Percentiles rank a stretch among this genome's conserved stretches.
Conservation (phyloP, 352 stramenopile species). For the Pythium insidiosum region DNA sequence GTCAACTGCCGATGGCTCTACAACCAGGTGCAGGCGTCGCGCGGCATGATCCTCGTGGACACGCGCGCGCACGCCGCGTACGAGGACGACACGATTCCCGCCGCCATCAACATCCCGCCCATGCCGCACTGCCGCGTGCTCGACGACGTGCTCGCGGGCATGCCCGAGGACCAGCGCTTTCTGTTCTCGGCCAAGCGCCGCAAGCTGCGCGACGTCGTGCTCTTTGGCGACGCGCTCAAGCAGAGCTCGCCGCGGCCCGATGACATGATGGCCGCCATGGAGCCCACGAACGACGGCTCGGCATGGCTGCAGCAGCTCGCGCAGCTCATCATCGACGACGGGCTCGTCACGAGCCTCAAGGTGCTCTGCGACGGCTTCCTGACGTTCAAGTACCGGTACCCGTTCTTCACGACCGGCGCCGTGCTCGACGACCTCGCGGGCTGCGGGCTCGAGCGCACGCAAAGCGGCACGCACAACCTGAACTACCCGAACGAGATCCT, state of each 20-base stretch:
- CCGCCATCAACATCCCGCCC: slow-evolving; percentile 63
- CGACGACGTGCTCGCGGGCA: slow-evolving; percentile 37
- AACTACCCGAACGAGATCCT: slow-evolving; percentile 87
- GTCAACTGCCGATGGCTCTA: slow-evolving; percentile 82
- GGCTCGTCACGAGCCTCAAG: slow-evolving; percentile 68
- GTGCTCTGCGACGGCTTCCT: slow-evolving; percentile 70
- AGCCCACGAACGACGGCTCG: slow-evolving; percentile 1
- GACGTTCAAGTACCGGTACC: slow-evolving; percentile 80
- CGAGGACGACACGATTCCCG: slow-evolving; percentile 70
- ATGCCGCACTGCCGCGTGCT: slow-evolving; percentile 30
- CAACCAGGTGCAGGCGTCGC: slow-evolving; percentile 72
- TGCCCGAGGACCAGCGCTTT: slow-evolving; percentile 62
- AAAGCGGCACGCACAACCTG: slow-evolving; percentile 78
- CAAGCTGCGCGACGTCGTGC: slow-evolving; percentile 71
- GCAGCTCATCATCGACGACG: slow-evolving; percentile 62
- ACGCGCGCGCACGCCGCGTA: slow-evolving; percentile 37
- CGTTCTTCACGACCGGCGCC: slow-evolving; percentile 74
- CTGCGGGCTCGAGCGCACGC: slow-evolving; percentile 46
- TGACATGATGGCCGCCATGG: too few relatives aligned
- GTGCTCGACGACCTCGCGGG: slow-evolving; percentile 47
- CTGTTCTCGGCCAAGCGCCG: slow-evolving; percentile 65
- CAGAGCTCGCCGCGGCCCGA: slow-evolving; percentile 5
- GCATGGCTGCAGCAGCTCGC: slow-evolving; percentile 58
- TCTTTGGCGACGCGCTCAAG: slow-evolving; percentile 69
- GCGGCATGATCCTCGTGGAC: slow-evolving; percentile 75